A percentile compares a stretch with the other conserved stretches of the same genome.
phyloP scores from a whole-genome alignment of 176 grass and related monocot species.

The Sorghum bicolor region DNA sequence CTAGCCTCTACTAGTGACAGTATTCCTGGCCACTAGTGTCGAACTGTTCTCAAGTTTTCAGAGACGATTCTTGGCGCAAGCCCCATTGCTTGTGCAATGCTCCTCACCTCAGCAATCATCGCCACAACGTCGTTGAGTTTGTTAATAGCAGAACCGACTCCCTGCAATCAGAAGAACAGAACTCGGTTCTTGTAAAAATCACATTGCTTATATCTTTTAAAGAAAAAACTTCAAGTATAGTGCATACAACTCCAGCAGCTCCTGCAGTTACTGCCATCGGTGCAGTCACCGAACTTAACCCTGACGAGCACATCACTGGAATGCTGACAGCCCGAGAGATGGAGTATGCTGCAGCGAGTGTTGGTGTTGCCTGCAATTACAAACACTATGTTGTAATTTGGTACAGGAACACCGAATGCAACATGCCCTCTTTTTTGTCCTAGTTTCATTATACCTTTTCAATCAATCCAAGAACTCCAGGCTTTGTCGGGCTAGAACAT shows the following conservation, averaged over 20 bases:
- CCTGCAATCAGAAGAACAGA: conserved; percentile 38
- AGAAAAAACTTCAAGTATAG: not conserved
- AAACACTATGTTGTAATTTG: not conserved
- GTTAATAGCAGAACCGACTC: conserved; percentile 74
- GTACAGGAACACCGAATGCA: not conserved
- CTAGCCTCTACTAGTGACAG: conserved; percentile 4
- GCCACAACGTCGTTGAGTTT: conserved; percentile 73
- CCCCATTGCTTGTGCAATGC: conserved; percentile 59
- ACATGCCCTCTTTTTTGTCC: not conserved
- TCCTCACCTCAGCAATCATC: conserved; percentile 84
- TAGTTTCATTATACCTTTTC: conserved; percentile 56
- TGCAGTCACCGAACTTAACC: conserved; percentile 86
- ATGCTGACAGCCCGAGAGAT: conserved; percentile 79
- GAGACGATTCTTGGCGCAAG: conserved; percentile 24
- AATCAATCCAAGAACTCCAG: conserved; percentile 82
- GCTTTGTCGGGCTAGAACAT: conserved; percentile 69
- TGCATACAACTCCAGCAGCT: conserved; percentile 81
- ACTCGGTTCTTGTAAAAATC: not conserved
- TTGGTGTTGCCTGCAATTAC: conserved; percentile 70
- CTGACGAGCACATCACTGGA: conserved; percentile 92
- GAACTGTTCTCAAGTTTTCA: conserved; percentile 37
- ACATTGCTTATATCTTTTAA: not conserved
- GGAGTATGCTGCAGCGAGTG: conserved; percentile 83
- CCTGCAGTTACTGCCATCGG: conserved; percentile 86
- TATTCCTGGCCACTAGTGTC: conserved; percentile 13